Base-by-base conservation (phyloP, 2,329 filamentous ascomycete genomes). In the Macrophomina phaseolina region DNA sequence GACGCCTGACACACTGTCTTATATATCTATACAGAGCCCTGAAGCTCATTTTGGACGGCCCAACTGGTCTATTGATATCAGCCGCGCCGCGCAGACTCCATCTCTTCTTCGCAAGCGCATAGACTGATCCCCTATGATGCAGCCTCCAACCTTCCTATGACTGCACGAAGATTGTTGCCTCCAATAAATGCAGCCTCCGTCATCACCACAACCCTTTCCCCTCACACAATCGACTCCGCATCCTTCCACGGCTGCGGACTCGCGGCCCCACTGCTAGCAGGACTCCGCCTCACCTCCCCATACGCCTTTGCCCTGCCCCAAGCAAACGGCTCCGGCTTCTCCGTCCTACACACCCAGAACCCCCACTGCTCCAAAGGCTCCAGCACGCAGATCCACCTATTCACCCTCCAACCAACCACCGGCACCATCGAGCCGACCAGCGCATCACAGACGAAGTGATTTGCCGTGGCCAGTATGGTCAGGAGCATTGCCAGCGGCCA, bases 401-500 rank as follows among this genome's bases (percentile, higher is more conserved):
- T 67, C 3, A 71, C 72, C 5, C 73, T 69, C 79, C 79, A 81
- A 0, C 77, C 79, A 0, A 81, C 30, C 4, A 73, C 64, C 0
- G 78, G 77, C 6, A 81, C 72, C 23, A 74, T 28, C 14, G 75
- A 76, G 0, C 79, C 79, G 0, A 81, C 71, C 1, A 75, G 53
- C 0, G 79, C 79, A 67, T 81, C 79, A 0, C 74, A 68, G 1
- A 81, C 61, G 49, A 79, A 81, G 63, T 81, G 79, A 40, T 81
- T 81, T 5, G 79, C 79, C 2, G 79, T 81, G 0, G 79, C 77
- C 23, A 81, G 69, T 18, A 81, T 80, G 1, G 79, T 81, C 45
- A 81, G 68, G 30, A 76, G 71, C 81, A 84, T 83, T 9, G 76
- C 72, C 3, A 73, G 61, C 1, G 81, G 81, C 82, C 82, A 84